These are phyloP conservation scores for Lipomyces anomalus DNA, from an alignment of 805 yeast species.

Conservation along the genomic window DNA sequence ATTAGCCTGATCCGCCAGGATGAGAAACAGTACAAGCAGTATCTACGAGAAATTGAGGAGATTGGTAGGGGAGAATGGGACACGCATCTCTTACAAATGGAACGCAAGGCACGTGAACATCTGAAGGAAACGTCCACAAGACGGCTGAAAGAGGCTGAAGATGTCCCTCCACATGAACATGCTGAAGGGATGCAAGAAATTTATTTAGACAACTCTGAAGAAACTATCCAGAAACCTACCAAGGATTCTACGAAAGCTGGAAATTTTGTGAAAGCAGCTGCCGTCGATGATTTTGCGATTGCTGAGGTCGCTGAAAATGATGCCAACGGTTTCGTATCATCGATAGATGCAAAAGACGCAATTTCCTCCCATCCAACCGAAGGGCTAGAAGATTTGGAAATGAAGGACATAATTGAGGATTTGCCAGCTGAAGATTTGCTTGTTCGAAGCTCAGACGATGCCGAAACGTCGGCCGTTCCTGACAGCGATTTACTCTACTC, in stretches of 20 bases:
- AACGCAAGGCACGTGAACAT: constrained; percentile 5
- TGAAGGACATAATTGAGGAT: constrained; percentile 14
- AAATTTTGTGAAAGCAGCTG: too few relatives aligned
- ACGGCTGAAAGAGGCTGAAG: constrained; percentile 1
- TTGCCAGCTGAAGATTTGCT: constrained; percentile 8
- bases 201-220: not conserved
- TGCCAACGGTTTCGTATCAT: too few relatives aligned
- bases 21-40: constrained; percentile 36
- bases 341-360: constrained; percentile 1
- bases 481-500: too few relatives aligned
- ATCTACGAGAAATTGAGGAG: constrained; percentile 37
- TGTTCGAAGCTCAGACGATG: not conserved
- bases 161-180: not conserved
- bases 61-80: constrained; percentile 42
- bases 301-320: too few relatives aligned
- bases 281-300: not conserved
- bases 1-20: constrained; percentile 27
- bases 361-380: constrained; percentile 4
- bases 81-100: constrained; percentile 31
- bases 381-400: constrained; percentile 20
- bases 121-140: not conserved
- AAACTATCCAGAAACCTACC: constrained; percentile 1
- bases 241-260: constrained; percentile 7
- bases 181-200: too few relatives aligned
- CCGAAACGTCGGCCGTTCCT: not conserved